Percentiles rank a stretch among this genome's conserved stretches.
Evolutionary conservation across 2,329 filamentous ascomycete species (phyloP).

Genomic region (Trichoderma sp.): DNA sequence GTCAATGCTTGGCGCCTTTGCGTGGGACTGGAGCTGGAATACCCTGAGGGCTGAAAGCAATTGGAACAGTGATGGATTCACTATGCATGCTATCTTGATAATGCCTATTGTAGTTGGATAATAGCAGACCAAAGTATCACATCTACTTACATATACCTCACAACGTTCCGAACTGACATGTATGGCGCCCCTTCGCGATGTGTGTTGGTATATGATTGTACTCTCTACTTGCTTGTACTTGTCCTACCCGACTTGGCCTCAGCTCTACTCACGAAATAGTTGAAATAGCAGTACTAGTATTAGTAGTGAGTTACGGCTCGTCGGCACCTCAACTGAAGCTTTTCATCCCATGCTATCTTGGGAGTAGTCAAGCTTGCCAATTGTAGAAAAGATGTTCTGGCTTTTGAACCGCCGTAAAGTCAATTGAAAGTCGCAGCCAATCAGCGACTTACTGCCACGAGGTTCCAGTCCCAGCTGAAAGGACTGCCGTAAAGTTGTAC

Average conservation of each 20-base stretch:
- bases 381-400: not conserved
- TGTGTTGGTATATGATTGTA: not conserved
- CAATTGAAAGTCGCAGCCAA: not conserved
- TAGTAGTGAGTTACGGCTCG: not conserved
- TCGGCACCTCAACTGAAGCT: not conserved
- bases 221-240: not conserved
- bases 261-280: not conserved
- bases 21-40: conserved; percentile 17
- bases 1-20: conserved; percentile 18
- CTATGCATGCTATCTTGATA: conserved; percentile 6
- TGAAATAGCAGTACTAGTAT: no score
- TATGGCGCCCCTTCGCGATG: not conserved
- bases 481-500: not conserved
- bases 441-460: not conserved
- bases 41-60: conserved; percentile 7
- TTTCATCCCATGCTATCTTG: not conserved
- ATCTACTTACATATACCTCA: not conserved
- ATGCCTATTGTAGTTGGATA: not conserved
- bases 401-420: not conserved
- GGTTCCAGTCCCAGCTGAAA: not conserved
- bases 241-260: not conserved
- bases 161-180: not conserved
- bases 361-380: not conserved
- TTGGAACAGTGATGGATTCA: not conserved
- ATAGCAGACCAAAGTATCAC: not conserved